Evolutionary conservation across 257 asterid species (phyloP), one percentile per base, ranked within the genome.

Genomic region (Mentha longifolia): DNA sequence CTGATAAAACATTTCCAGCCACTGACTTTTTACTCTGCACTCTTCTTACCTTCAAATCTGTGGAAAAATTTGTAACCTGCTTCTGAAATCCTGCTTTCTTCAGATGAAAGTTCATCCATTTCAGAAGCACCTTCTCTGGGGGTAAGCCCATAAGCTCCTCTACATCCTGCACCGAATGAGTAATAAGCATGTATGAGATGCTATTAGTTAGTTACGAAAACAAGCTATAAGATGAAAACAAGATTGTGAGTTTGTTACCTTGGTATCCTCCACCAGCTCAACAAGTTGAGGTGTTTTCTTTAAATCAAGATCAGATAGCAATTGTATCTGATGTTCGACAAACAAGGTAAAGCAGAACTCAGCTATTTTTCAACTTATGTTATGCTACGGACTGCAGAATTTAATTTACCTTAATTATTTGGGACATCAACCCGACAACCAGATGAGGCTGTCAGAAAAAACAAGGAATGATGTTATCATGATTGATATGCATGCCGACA

Each of bases 51-150:
- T 90, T 92, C 52, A 92, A 74, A 87, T 92, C 97, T n/a, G 98
- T 80, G 22, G 98, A 92, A 82, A 92, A 92, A 77, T 88, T 92
- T 54, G 92, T 79, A 62, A 92, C 95, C 55, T 76, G 74, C 81
- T 90, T 92, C 73, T 78, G 67, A 54, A 84, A 92, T 54, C 98
- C 97, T 19, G 85, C 80, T 79, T 90, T 92, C 77, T 92, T 92
- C 30, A 92, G 90, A 80, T 90, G 98, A 75, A 90, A 92, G 82
- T 92, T 92, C 98, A 92, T 90, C 97, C 97, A 90, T 84, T 88
- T 92, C 76, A 90, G 84, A 46, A 92, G 84, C 78, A 92, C 78
- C 83, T 90, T 92, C 75, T 92, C 98, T 3, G 95, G 97, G 83
- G 64, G 31, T 71, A 90, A 85, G 71, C 93, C 75, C 72, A 88